These are phyloP conservation scores for Penicillium corylophilum DNA, from an alignment of 2,329 filamentous ascomycete species.

Conservation along the genomic window DNA sequence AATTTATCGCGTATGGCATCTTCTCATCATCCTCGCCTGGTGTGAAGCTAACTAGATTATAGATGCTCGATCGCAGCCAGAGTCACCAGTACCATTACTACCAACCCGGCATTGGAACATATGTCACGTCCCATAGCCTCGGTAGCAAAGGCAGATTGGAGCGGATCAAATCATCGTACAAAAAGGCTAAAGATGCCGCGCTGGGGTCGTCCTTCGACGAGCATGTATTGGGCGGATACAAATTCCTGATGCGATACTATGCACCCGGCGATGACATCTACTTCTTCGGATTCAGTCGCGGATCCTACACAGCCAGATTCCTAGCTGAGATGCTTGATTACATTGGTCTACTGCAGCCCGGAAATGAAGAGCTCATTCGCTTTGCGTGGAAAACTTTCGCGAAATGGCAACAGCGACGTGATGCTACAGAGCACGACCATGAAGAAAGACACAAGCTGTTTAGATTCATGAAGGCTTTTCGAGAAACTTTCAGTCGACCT, in stretches of 20 bases:
- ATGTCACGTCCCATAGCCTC: slow-evolving; percentile 35
- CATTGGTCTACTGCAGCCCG: slow-evolving; percentile 71
- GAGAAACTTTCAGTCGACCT: slow-evolving; percentile 76
- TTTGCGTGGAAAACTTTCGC: slow-evolving; percentile 69
- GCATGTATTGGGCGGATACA: slow-evolving; percentile 79
- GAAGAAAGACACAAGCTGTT: slow-evolving; percentile 54
- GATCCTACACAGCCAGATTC: slow-evolving; percentile 70
- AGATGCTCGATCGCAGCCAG: slow-evolving; percentile 40
- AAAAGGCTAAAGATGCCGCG: slow-evolving; percentile 60
- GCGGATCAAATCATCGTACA: slow-evolving; percentile 53
- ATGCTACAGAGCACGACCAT: slow-evolving; percentile 22
- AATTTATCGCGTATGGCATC: slow-evolving; percentile 40
- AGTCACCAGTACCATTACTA: slow-evolving; percentile 40
- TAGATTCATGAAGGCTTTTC: slow-evolving; percentile 72
- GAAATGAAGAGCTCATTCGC: slow-evolving; percentile 78
- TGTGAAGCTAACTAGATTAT: not conserved
- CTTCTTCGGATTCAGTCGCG: slow-evolving; percentile 71
- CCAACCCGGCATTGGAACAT: slow-evolving; percentile 44
- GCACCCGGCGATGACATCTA: slow-evolving; percentile 59
- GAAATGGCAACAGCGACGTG: slow-evolving; percentile 37
- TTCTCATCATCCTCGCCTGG: not conserved
- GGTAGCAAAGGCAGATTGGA: slow-evolving; percentile 30
- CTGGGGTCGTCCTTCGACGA: slow-evolving; percentile 75
- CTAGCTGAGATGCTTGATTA: slow-evolving; percentile 81
- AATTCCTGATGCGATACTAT: slow-evolving; percentile 73